phyloP scores from a whole-genome alignment of 2,329 filamentous ascomycete genomes.

The Plenodomus biglobosus region DNA sequence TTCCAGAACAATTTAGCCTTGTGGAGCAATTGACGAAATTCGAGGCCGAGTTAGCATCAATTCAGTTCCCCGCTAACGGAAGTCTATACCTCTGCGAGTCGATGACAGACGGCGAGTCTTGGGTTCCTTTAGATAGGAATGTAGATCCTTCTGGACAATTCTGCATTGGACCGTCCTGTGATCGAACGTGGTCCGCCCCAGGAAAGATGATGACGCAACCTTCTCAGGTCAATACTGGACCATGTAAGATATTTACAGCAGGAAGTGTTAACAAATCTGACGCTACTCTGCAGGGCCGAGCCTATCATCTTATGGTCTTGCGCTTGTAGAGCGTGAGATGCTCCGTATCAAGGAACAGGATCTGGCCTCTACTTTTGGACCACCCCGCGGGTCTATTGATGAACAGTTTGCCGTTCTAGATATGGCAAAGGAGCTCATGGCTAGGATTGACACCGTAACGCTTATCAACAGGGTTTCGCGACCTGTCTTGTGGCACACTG shows the following conservation, averaged over 20 bases:
- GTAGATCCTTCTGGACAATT: conserved; percentile 14
- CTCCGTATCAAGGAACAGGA: conserved; percentile 5
- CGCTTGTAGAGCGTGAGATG: conserved; percentile 22
- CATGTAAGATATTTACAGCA: conserved; percentile 14
- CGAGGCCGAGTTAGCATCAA: conserved; percentile 25
- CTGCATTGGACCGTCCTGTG: conserved; percentile 23
- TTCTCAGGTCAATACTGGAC: conserved; percentile 11
- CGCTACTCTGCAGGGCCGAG: conserved; percentile 23
- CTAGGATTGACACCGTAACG: conserved; percentile 6
- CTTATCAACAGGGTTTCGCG: conserved; percentile 7
- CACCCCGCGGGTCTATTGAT: conserved; percentile 14
- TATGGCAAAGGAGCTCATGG: conserved; percentile 16
- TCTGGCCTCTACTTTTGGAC: neutral
- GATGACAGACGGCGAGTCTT: conserved; percentile 7
- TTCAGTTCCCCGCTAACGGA: conserved; percentile 31
- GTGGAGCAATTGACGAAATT: conserved; percentile 28
- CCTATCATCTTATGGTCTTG: conserved; percentile 20
- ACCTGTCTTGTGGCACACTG: conserved; percentile 31
- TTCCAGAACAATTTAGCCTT: conserved; percentile 25
- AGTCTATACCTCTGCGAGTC: conserved; percentile 36
- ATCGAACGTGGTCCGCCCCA: conserved; percentile 14
- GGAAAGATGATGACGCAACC: conserved; percentile 1
- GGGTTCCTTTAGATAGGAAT: conserved; percentile 5
- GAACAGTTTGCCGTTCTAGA: conserved; percentile 15
- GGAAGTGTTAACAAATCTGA: conserved; percentile 6